Base-by-base conservation (phyloP, 2,329 filamentous ascomycete genomes). In the Furcasterigmium sp. region DNA sequence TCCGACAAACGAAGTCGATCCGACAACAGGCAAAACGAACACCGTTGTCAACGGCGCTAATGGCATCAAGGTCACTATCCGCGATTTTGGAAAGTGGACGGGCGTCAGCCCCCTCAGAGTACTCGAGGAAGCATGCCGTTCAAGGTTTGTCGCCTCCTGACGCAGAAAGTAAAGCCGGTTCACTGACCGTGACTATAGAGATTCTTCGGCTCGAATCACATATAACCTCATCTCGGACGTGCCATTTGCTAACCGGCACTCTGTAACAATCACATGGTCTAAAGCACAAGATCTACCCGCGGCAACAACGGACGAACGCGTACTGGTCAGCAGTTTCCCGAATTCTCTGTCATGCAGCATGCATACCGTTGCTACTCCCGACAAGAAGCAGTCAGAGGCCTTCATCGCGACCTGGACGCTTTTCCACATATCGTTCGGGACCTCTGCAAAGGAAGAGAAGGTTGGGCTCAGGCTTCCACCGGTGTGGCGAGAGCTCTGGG, bases 101-200 rank as follows among this genome's bases (percentile, higher is more conserved):
- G 91, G 91, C 8, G 65, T 95, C 23, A 86, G 71, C 53, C 91
- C 91, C 14, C 78, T 81, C 48, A 77, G 85, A 51, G 75, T 87
- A 21, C 67, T 97, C 11, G 90, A 96, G 60, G 91, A 96, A 61
- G 80, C 87, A n/a, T 94, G 91, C 60, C 84, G 85, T 53, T 80
- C 89, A 49, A 84, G 84, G 84, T 85, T 62, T 52, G 61, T 55
- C 14, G 21, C 37, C 20, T 28, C 19, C n/a, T n/a, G n/a, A n/a
- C n/a, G n/a, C n/a, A n/a, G n/a, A n/a, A n/a, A n/a, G n/a, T n/a
- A n/a, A n/a, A n/a, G n/a, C n/a, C n/a, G n/a, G n/a, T n/a, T n/a
- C n/a, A 21, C 28, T 47, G 17, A 53, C 45, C 11, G 19, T 37
- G 1, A 5, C 43, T 23, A 6, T 50, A 86, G 88, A 63, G 89